Conservation (phyloP, 2,329 filamentous ascomycete species). For the Ceratocystis smalleyi region DNA sequence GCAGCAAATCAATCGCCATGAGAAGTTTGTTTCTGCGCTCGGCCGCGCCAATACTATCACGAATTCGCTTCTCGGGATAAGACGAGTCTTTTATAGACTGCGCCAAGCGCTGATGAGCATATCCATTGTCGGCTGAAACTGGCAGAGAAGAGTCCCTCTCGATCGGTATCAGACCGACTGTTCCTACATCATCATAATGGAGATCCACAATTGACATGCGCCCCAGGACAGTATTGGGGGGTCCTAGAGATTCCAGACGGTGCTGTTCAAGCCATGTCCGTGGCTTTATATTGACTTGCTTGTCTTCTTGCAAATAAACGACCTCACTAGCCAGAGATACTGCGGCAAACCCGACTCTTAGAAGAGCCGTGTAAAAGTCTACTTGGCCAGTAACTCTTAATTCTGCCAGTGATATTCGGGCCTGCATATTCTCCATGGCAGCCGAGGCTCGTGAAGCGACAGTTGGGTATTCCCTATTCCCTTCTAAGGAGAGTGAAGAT, state of each 20-base stretch:
- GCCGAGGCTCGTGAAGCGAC: conserved; percentile 21
- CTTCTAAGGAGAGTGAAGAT: conserved; percentile 36
- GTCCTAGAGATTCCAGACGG: conserved; percentile 60
- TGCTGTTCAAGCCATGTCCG: conserved; percentile 91
- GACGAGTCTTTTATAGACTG: conserved; percentile 34
- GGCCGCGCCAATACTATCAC: conserved; percentile 58
- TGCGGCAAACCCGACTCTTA: conserved; percentile 73
- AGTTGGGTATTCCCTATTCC: not conserved
- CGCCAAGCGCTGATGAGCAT: conserved; percentile 53
- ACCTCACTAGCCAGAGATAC: conserved; percentile 90
- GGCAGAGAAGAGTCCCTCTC: conserved; percentile 28
- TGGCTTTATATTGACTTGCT: conserved; percentile 52
- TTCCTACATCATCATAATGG: conserved; percentile 37
- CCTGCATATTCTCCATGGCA: conserved; percentile 82
- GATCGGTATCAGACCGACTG: conserved; percentile 40
- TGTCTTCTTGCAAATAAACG: conserved; percentile 86
- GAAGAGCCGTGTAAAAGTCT: conserved; percentile 85
- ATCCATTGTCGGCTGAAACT: conserved; percentile 36
- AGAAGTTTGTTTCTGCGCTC: conserved; percentile 68
- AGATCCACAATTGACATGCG: conserved; percentile 32
- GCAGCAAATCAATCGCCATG: conserved; percentile 59
- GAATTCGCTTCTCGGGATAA: conserved; percentile 26
- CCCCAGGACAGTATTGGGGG: conserved; percentile 36
- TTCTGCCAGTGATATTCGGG: conserved; percentile 69
- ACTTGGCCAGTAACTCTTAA: conserved; percentile 72